Conservation (phyloP, 495 filamentous ascomycete species). For the Podospora didyma region DNA sequence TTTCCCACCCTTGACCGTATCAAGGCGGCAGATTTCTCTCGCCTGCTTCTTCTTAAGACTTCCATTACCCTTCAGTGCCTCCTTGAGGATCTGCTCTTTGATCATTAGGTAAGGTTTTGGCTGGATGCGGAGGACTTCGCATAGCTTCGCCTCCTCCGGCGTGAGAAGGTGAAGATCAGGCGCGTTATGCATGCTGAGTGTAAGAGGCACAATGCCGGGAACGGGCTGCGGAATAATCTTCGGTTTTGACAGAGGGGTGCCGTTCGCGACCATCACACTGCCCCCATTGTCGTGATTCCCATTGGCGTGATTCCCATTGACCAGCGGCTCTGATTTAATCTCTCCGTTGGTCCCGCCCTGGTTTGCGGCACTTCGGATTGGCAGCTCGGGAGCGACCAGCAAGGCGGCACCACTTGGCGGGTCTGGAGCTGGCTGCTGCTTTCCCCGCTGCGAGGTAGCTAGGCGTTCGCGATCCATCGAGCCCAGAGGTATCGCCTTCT, state of each 20-base stretch:
- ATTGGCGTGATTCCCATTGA: slow-evolving; percentile 29
- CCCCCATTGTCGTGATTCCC: slow-evolving; percentile 37
- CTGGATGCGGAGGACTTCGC: slow-evolving; percentile 72
- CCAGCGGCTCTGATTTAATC: slow-evolving; percentile 22
- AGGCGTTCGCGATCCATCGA: slow-evolving; percentile 76
- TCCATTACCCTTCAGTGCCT: slow-evolving; percentile 84
- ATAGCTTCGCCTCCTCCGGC: slow-evolving; percentile 78
- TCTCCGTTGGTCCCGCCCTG: slow-evolving; percentile 16
- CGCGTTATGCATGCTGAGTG: slow-evolving; percentile 70
- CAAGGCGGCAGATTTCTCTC: slow-evolving; percentile 54
- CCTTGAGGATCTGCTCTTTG: slow-evolving; percentile 82
- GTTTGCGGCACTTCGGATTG: slow-evolving; percentile 41
- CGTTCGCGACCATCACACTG: slow-evolving; percentile 39
- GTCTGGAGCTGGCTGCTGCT: slow-evolving; percentile 59
- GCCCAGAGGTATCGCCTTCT: slow-evolving; percentile 65
- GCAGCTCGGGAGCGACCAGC: slow-evolving; percentile 73
- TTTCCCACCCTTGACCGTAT: slow-evolving; percentile 52
- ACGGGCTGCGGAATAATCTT: slow-evolving; percentile 44
- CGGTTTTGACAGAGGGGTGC: slow-evolving; percentile 31
- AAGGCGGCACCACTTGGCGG: slow-evolving; percentile 65
- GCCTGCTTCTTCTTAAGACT: slow-evolving; percentile 87
- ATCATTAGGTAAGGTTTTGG: slow-evolving; percentile 94
- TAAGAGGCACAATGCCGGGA: slow-evolving; percentile 58
- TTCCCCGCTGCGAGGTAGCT: slow-evolving; percentile 56
- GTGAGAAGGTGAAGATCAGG: slow-evolving; percentile 84